Conservation (phyloP, 2,329 filamentous ascomycete genomes). For the Microsporum canis region DNA sequence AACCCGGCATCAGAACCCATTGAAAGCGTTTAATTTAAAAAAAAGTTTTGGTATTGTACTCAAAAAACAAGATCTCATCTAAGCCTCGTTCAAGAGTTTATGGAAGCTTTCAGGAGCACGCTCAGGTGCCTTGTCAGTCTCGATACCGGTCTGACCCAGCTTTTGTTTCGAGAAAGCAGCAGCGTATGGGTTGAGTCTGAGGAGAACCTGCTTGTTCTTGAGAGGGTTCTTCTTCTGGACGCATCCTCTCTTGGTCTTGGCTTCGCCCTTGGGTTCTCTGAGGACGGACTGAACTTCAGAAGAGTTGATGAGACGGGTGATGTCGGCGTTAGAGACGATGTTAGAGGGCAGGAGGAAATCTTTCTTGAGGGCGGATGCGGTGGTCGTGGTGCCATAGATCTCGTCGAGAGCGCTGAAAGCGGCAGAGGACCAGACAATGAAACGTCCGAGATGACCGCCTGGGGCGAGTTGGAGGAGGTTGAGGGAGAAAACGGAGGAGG, state of each 20-base stretch:
- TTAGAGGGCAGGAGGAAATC: constrained; percentile 95
- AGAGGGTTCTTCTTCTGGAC: constrained; percentile 99
- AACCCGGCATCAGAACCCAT: neutral
- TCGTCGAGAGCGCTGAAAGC: constrained; percentile 94
- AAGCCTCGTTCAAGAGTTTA: constrained; percentile 42
- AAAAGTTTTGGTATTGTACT: neutral
- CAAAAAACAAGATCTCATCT: constrained; percentile 22
- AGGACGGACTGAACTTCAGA: constrained; percentile 96
- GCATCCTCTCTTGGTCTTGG: constrained; percentile 74
- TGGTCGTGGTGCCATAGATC: constrained; percentile 90
- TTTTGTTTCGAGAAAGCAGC: constrained; percentile 78
- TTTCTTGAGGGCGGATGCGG: constrained; percentile 88
- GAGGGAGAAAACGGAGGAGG: constrained; percentile 79
- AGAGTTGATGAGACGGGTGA: constrained; percentile 97
- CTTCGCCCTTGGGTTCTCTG: constrained; percentile 77
- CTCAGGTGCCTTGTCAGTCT: constrained; percentile 49
- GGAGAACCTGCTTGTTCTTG: constrained; percentile 95
- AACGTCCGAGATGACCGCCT: constrained; percentile 96
- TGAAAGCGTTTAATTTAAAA: constrained; percentile 1
- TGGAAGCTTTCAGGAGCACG: constrained; percentile 43
- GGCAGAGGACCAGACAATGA: constrained; percentile 96
- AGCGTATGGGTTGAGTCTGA: constrained; percentile 97
- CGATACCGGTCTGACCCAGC: constrained; percentile 59
- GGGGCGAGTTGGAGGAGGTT: constrained; percentile 99
- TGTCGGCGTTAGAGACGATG: constrained; percentile 85